Base-by-base conservation (phyloP, 73 alveolate genomes). In the Paramecium bursaria region DNA sequence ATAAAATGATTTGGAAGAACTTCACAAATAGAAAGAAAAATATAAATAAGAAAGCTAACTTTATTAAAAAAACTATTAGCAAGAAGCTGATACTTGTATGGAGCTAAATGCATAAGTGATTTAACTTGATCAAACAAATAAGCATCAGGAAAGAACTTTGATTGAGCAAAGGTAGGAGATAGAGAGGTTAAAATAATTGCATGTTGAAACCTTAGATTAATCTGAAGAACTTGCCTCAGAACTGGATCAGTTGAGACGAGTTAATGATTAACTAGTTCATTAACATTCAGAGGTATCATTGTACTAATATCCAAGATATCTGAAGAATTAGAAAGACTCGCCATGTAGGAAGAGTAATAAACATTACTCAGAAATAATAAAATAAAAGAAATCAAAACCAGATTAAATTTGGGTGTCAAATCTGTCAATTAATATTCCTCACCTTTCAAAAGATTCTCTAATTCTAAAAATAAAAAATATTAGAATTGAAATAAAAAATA, bases 1-100 rank as follows among this genome's bases (percentile, higher is more conserved):
- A 42, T 39, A 67, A n/a, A 67, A 67, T 67, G 82, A 67, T 67
- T 27, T 67, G 1, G 60, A 67, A n/a, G 82, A 67, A 67, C 1
- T 39, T 4, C 82, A 61, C 26, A 61, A 61, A 61, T 11, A 35
- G 26, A 61, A 61, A 35, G 80, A 61, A 54, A 61, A 61, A 61
- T 61, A 23, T 17, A 61, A 61, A 19, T 61, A 30, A 9, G 80
- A 61, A 1, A 31, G 80, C 19, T 15, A 35, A 0, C 25, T 61
- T 29, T 61, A 31, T 4, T 14, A 61, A 61, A 61, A 35, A 61
- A 61, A 61, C 42, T 61, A 61, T 61, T 33, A 61, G 42, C 42
- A 13, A 2, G 80, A 61, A 33, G 80, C 54, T 15, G 80, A 61
- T 17, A 61, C 52, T 5, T 29, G 80, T 11, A 35, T 61, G 54